Conservation (phyloP, 2,329 filamentous ascomycete genomes). For the Nakataea oryzae region DNA sequence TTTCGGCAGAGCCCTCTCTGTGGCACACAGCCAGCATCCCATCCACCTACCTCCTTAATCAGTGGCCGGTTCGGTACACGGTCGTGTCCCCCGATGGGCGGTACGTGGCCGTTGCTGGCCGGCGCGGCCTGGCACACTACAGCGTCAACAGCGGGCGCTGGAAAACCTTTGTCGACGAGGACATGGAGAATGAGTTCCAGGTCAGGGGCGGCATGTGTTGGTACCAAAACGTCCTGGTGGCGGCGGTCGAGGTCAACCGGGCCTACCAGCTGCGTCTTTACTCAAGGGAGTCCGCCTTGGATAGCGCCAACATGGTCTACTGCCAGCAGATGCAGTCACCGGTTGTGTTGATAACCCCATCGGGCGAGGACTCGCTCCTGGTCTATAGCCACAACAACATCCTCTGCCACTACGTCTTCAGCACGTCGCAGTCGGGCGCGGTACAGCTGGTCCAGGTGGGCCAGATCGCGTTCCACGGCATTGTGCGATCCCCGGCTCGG, state of each 20-base stretch:
- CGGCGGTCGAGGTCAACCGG: slow-evolving; percentile 77
- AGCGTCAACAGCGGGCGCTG: slow-evolving; percentile 88
- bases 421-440: slow-evolving; percentile 18
- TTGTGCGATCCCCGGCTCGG: slow-evolving; percentile 83
- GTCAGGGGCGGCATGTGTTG: slow-evolving; percentile 97
- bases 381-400: slow-evolving; percentile 97
- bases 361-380: slow-evolving; percentile 86
- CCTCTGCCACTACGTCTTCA: slow-evolving; percentile 86
- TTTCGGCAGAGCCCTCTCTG: slow-evolving; percentile 84
- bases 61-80: slow-evolving; percentile 85
- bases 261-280: slow-evolving; percentile 85
- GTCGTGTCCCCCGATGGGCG: slow-evolving; percentile 86
- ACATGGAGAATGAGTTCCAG: slow-evolving; percentile 79
- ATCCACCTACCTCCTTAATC: slow-evolving; percentile 71
- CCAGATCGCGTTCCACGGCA: slow-evolving; percentile 94
- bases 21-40: slow-evolving; percentile 92
- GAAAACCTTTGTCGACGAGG: slow-evolving; percentile 82
- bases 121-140: slow-evolving; percentile 86
- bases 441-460: slow-evolving; percentile 85
- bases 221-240: slow-evolving; percentile 92
- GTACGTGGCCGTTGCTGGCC: slow-evolving; percentile 93
- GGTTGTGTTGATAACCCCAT: slow-evolving; percentile 80
- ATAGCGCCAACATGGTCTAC: slow-evolving; percentile 63
- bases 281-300: slow-evolving; percentile 73
- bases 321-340: slow-evolving; percentile 70